phyloP scores from a whole-genome alignment of 2,329 filamentous ascomycete species.

The Alternaria sp. region DNA sequence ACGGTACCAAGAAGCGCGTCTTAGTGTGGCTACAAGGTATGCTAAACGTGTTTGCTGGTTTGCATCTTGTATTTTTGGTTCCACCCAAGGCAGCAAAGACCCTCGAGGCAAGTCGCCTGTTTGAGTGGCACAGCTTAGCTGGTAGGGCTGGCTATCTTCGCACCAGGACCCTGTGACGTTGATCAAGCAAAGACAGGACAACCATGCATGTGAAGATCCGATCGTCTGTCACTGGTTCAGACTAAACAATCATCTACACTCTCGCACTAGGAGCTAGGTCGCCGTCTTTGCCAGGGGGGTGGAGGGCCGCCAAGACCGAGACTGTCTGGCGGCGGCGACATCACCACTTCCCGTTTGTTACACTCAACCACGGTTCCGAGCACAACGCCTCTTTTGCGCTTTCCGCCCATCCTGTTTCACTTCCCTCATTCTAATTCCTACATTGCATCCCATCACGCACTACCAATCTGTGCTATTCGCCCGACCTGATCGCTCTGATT shows the following conservation, averaged over 20 bases:
- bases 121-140: background rate
- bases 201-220: background rate
- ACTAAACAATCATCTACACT: background rate
- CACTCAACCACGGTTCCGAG: slow-evolving; percentile 8
- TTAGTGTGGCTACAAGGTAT: background rate
- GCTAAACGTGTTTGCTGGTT: background rate
- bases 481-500: background rate
- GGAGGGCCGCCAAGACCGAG: slow-evolving; percentile 10
- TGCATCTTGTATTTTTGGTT: background rate
- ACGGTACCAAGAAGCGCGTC: background rate
- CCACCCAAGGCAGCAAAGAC: background rate
- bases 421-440: background rate
- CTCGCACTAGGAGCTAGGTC: background rate
- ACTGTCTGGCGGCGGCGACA: slow-evolving; percentile 9
- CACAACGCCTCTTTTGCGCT: background rate
- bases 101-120: background rate
- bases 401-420: background rate
- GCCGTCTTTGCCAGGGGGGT: slow-evolving; percentile 15
- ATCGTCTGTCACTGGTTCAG: background rate
- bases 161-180: background rate
- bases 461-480: background rate
- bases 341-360: slow-evolving; percentile 13
- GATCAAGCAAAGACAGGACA: background rate
- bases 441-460: background rate
- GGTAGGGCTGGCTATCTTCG: background rate